These are phyloP conservation scores for Ichthyophthirius multifiliis DNA, from an alignment of 169 alveolate species.

Conservation along the genomic window DNA sequence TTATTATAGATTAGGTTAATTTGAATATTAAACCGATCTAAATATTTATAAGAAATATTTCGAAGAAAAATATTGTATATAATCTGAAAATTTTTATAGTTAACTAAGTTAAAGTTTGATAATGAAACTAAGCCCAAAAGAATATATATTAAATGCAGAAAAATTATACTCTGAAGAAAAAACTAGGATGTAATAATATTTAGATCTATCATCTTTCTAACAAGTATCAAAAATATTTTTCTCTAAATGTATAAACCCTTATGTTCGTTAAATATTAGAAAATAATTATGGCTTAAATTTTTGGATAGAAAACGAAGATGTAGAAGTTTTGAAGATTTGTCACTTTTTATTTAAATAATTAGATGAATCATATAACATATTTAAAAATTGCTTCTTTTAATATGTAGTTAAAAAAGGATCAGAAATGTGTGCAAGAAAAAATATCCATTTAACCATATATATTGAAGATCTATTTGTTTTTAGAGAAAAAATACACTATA, in stretches of 20 bases:
- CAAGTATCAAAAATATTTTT: neutral
- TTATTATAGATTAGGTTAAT: neutral
- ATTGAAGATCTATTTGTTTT: neutral
- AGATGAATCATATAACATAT: neutral
- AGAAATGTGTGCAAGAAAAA: neutral
- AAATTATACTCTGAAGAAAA: neutral
- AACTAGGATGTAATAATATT: neutral
- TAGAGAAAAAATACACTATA: neutral
- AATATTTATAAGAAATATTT: neutral
- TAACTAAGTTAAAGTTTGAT: neutral
- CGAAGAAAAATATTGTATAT: neutral
- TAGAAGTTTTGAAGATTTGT: neutral
- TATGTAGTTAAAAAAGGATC: neutral
- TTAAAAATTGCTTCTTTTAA: neutral
- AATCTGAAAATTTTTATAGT: neutral
- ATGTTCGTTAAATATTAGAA: neutral
- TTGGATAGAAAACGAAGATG: neutral
- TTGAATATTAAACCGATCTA: neutral
- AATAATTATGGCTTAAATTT: neutral
- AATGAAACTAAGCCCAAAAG: neutral
- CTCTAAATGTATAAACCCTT: neutral
- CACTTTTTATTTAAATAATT: neutral
- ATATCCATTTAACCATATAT: neutral
- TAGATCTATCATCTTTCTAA: neutral
- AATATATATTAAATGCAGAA: neutral